Percentiles rank a stretch among this genome's conserved stretches.
These are phyloP conservation scores for Syzygium syzygioides DNA, from an alignment of 441 rosid species.

Conservation along the genomic window DNA sequence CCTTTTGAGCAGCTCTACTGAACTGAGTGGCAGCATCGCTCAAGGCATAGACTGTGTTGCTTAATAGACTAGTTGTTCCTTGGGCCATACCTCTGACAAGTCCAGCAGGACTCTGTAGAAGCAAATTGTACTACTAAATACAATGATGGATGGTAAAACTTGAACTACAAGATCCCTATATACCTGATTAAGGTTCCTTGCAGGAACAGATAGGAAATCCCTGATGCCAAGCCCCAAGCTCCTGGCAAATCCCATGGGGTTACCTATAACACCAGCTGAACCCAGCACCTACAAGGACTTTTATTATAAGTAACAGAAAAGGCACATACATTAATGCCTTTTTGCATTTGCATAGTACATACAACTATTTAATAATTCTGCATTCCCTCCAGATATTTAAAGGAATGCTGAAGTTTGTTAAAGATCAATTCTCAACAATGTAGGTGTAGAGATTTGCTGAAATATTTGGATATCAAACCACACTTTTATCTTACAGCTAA, in stretches of 20 bases:
- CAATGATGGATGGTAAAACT: background rate
- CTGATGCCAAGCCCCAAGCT: constrained; percentile 85
- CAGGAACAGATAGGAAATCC: constrained; percentile 92
- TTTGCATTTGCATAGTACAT: background rate
- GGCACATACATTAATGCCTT: background rate
- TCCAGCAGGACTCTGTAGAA: constrained; percentile 84
- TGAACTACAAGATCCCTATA: background rate
- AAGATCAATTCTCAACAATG: background rate
- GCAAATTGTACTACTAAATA: background rate
- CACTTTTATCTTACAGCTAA: background rate
- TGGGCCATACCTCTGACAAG: constrained; percentile 90
- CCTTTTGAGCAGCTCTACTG: constrained; percentile 99
- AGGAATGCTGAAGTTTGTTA: background rate
- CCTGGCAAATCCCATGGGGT: constrained; percentile 99
- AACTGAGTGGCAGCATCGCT: constrained; percentile 98
- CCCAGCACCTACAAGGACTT: constrained; percentile 64
- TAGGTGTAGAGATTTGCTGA: background rate
- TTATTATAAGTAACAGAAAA: background rate
- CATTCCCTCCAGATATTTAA: background rate
- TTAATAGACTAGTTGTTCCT: constrained; percentile 90
- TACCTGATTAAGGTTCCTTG: constrained; percentile 79
- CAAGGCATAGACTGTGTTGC: constrained; percentile 89
- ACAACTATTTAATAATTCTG: background rate
- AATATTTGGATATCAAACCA: background rate
- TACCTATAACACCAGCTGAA: constrained; percentile 98